Base-by-base conservation (phyloP, 2,329 filamentous ascomycete species). In the Fusarium sp. region DNA sequence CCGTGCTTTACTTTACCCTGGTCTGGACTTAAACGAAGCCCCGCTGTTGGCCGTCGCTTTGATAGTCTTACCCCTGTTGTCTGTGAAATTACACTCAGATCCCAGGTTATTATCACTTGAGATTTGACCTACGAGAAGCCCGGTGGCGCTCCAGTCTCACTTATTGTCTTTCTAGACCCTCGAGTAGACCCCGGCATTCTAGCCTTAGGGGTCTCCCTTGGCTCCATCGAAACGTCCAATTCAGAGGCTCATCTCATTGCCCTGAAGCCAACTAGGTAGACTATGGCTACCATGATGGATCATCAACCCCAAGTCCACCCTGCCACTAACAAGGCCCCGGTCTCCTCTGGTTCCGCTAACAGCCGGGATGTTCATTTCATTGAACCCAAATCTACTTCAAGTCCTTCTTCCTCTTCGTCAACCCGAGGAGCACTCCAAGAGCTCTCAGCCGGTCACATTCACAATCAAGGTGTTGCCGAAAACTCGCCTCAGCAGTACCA, bases 381-480 rank as follows among this genome's bases (percentile, higher is more conserved):
- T 43, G 46, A 68, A 48, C 25, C 73, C 57, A 65, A 59, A 60
- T 62, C 62, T 62, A 46, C 63, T 67, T 60, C 61, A 56, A 34
- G 18, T 51, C 46, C 57, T 51, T 72, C 67, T 54, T 58, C 63
- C 45, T 67, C 65, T 58, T 45, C 45, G 30, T 53, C 60, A 48
- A 41, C 64, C 54, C 70, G 68, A 68, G 62, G 71, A 32, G 64
- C 58, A 53, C 75, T 79, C 57, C 71, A 75, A 53, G 77, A 79
- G 58, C 60, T 79, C 43, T 64, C 71, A 41, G 65, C 74, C 61
- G 66, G 65, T 49, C 72, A 75, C 46, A 63, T 57, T 27, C 72
- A 75, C 66, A 79, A 78, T 53, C 72, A 65, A 54, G 57, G 54
- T 61, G 57, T 63, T 72, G 63, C 49, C 29, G 29, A 52, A 60